A percentile compares a stretch with the other conserved stretches of the same genome.
Evolutionary conservation across 257 asterid species (phyloP).

Genomic region (Forsythia viridissima): DNA sequence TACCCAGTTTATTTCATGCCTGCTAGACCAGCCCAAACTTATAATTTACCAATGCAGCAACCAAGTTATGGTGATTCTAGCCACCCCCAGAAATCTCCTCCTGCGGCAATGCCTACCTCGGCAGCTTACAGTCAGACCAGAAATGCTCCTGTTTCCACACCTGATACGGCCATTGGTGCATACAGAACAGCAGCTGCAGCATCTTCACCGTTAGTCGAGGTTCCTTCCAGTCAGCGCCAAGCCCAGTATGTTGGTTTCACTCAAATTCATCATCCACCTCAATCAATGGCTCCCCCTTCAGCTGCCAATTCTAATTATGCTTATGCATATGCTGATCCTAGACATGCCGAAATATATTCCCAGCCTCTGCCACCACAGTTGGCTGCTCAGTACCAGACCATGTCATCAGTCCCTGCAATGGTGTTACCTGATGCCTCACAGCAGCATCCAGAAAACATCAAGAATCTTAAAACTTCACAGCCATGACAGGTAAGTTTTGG

Average conservation of each 20-base stretch:
- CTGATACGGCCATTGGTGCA: conserved; percentile 60
- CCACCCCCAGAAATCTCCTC: conserved; percentile 60
- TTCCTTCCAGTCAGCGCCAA: conserved; percentile 54
- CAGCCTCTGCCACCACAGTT: conserved; percentile 67
- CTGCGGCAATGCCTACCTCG: conserved; percentile 41
- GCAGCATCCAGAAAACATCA: conserved; percentile 58
- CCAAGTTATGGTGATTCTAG: conserved; percentile 52
- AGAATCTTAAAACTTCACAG: conserved; percentile 56
- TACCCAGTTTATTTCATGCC: conserved; percentile 68
- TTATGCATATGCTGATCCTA: conserved; percentile 68
- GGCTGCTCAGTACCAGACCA: conserved; percentile 75
- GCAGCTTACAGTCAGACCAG: conserved; percentile 46
- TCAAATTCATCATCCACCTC: conserved; percentile 79
- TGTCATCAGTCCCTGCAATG: conserved; percentile 48
- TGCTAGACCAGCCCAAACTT: conserved; percentile 63
- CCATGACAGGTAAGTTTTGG: conserved; percentile 58
- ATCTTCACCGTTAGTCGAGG: conserved; percentile 57
- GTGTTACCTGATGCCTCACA: conserved; percentile 49
- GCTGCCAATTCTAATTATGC: conserved; percentile 52
- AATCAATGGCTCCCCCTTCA: conserved; percentile 61
- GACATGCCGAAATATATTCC: conserved; percentile 68
- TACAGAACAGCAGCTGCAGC: conserved; percentile 49
- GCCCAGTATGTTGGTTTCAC: conserved; percentile 68
- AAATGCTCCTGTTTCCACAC: conserved; percentile 49
- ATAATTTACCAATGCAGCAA: conserved; percentile 66